Conservation (phyloP, 2,329 filamentous ascomycete species). For the Trichophyton rubrum region DNA sequence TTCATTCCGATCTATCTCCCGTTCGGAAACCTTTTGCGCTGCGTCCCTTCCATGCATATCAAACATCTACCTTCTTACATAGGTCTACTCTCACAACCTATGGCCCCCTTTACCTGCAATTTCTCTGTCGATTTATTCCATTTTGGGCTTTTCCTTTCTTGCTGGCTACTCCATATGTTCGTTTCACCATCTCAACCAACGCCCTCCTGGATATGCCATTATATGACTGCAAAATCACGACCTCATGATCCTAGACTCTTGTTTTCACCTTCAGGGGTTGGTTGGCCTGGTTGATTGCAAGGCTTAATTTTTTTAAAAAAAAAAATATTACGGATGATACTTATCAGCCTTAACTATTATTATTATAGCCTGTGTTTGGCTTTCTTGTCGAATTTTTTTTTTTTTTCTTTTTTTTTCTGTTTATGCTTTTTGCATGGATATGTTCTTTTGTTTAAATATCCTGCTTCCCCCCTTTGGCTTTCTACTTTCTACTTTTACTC, state of each 20-base stretch:
- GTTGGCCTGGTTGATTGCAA: not conserved
- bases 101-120: not conserved
- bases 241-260: constrained; percentile 2
- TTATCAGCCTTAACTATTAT: not conserved
- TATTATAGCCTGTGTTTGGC: not conserved
- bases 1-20: not conserved
- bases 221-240: not conserved
- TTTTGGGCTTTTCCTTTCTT: not conserved
- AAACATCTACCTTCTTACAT: not conserved
- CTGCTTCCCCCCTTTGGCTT: not conserved
- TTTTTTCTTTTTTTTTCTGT: too few relatives aligned
- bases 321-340: not conserved
- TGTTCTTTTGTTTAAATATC: not conserved
- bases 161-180: not conserved
- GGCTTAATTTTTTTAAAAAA: not conserved
- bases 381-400: not conserved
- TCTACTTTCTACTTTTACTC: not conserved
- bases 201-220: not conserved
- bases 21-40: not conserved
- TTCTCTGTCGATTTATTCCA: not conserved
- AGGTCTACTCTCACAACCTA: not conserved
- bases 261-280: not conserved
- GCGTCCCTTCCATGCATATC: not conserved
- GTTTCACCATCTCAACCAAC: not conserved
- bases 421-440: not conserved